phyloP scores from a whole-genome alignment of 2,329 filamentous ascomycete species.

The Colletotrichum destructivum region DNA sequence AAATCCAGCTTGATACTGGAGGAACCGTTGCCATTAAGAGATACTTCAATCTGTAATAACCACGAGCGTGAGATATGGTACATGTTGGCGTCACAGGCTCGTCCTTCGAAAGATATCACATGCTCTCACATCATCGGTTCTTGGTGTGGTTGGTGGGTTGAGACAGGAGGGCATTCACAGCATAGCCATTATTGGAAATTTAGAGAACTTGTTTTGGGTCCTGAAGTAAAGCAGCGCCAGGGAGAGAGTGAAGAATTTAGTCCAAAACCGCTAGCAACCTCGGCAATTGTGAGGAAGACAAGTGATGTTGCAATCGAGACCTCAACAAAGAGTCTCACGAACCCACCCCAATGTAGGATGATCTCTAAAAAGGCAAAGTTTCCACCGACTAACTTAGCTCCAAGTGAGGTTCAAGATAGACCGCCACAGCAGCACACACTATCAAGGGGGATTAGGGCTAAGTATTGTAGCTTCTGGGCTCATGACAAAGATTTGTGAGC shows the following conservation, averaged over 20 bases:
- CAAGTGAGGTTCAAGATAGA: background rate
- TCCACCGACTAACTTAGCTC: background rate
- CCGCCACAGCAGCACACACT: background rate
- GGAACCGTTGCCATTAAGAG: slow-evolving; percentile 20
- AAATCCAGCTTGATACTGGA: background rate
- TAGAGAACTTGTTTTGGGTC: background rate
- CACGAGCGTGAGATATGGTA: slow-evolving; percentile 16
- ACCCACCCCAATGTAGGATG: no score
- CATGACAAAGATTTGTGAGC: no score
- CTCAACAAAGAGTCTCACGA: background rate
- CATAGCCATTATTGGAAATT: background rate
- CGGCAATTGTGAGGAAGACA: background rate
- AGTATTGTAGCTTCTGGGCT: background rate
- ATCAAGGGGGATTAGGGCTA: background rate
- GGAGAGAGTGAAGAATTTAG: no score
- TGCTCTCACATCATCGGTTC: background rate
- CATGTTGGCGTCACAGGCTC: slow-evolving; percentile 13
- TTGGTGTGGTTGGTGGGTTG: no score
- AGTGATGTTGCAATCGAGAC: no score
- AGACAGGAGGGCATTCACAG: background rate
- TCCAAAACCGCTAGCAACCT: background rate
- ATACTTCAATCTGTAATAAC: slow-evolving; percentile 6
- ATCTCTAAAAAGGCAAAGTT: background rate
- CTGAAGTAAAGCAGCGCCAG: background rate
- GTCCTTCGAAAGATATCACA: no score